Base-by-base conservation (phyloP, 768 basidiomycete genomes). In the Panaeolus cyanescens region DNA sequence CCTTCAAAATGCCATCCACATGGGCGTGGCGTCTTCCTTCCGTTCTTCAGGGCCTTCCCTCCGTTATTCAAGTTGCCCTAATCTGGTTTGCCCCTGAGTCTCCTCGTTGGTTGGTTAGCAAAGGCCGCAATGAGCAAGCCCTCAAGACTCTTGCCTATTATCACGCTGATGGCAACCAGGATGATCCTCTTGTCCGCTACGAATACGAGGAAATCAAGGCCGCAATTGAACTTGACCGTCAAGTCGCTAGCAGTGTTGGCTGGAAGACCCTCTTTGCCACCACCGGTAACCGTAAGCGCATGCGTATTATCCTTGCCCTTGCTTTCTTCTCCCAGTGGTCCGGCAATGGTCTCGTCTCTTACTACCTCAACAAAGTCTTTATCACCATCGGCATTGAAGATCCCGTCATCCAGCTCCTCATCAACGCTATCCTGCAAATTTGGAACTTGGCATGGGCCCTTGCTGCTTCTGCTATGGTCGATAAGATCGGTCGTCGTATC, bases 311-410 rank as follows among this genome's bases (percentile, higher is more conserved):
- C 72, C 71, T 90, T 63, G 88, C 88, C 53, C 77, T 93, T 59
- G 90, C 89, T 53, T 90, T 90, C 82, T 92, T 93, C 82, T 92
- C 90, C 2, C 89, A 91, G 67, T 92, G 90, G 91, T 92, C 89
- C 9, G 91, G 90, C 13, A 92, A 92, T 67, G 91, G 91, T 69
- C 87, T 93, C 58, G 88, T 91, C 55, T 91, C 89, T 6, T 92
- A 89, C 80, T 93, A 93, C 79, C 84, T 93, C 68, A 88, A 80
- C 76, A 80, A 83, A 72, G 87, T 93, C 56, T 86, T 94, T 72
- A 72, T 80, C 63, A 78, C 83, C 60, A 87, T 91, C 59, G 88
- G 88, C 60, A 87, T 91, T 68, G 85, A 83, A 12, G 75, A 84
- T 66, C 71, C 81, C 8, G 81, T 82, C 59, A 85, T 77, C 61